Conservation (phyloP, 768 basidiomycete species). For the Auricularia sp. region DNA sequence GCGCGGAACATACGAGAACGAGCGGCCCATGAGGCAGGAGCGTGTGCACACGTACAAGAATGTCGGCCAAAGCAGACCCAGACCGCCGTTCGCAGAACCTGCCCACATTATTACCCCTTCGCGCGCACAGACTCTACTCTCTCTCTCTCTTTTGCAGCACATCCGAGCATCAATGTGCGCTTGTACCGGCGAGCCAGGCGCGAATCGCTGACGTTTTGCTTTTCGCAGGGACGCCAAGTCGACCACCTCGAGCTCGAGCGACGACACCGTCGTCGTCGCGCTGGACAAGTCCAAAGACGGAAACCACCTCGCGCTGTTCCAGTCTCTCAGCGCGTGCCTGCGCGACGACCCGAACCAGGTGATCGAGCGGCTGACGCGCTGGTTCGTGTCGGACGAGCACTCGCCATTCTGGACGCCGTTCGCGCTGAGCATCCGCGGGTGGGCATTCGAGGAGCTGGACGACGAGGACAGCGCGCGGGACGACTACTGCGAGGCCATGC, state of each 20-base stretch:
- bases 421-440: constrained; percentile 8
- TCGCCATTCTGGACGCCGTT: constrained; percentile 10
- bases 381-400: constrained; percentile 6
- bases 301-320: constrained; percentile 6
- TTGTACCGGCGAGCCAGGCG: neutral
- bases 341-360: constrained; percentile 9
- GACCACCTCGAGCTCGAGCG: constrained; percentile 1
- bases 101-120: too few relatives aligned
- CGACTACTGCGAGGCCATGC: constrained; percentile 8
- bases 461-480: constrained; percentile 7
- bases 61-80: too few relatives aligned
- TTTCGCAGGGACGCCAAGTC: neutral
- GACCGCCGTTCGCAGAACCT: too few relatives aligned
- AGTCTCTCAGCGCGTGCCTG: constrained; percentile 4
- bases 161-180: neutral
- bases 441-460: constrained; percentile 10
- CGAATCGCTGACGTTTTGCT: neutral
- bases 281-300: neutral
- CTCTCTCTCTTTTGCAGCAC: neutral
- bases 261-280: neutral
- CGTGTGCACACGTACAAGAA: neutral
- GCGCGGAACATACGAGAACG: neutral
- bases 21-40: neutral
- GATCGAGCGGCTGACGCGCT: constrained; percentile 6
- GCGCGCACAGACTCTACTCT: too few relatives aligned